A percentile compares a stretch with the other conserved stretches of the same genome.
Conservation (phyloP, 1,284 basidiomycete genomes). For the Heimioporus retisporus region DNA sequence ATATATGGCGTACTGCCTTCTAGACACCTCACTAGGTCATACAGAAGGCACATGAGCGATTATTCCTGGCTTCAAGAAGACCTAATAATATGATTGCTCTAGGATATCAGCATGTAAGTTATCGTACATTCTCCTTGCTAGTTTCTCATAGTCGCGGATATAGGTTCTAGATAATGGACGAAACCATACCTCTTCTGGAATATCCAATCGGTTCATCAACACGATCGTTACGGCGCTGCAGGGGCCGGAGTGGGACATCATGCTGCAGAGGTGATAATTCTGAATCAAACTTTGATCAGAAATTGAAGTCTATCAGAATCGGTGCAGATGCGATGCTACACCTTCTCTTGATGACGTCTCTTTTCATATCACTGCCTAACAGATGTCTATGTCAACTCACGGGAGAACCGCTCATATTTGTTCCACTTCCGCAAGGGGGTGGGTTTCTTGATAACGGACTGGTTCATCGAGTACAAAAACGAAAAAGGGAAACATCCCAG, state of each 20-base stretch:
- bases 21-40: slow-evolving; percentile 56
- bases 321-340: slow-evolving; percentile 80
- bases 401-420: slow-evolving; percentile 71
- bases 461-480: slow-evolving; percentile 24
- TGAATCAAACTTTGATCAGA: slow-evolving; percentile 4
- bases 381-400: slow-evolving; percentile 86
- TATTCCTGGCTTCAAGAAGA: slow-evolving; percentile 53
- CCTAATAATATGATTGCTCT: slow-evolving; percentile 69
- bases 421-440: slow-evolving; percentile 41
- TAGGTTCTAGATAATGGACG: slow-evolving; percentile 29
- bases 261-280: slow-evolving; percentile 66
- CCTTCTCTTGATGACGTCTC: slow-evolving; percentile 75
- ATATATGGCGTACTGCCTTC: no score
- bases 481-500: slow-evolving; percentile 34
- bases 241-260: slow-evolving; percentile 71
- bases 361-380: slow-evolving; percentile 82
- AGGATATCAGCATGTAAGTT: slow-evolving; percentile 70
- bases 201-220: slow-evolving; percentile 77
- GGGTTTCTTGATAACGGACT: slow-evolving; percentile 23
- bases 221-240: slow-evolving; percentile 78
- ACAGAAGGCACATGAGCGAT: slow-evolving; percentile 63
- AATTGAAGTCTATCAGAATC: slow-evolving; percentile 56
- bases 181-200: slow-evolving; percentile 42
- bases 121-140: not conserved
- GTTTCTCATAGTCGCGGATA: not conserved